Evolutionary conservation across 75 land plant genomes (phyloP).

Genomic region (Pseudotsuga menziesii): DNA sequence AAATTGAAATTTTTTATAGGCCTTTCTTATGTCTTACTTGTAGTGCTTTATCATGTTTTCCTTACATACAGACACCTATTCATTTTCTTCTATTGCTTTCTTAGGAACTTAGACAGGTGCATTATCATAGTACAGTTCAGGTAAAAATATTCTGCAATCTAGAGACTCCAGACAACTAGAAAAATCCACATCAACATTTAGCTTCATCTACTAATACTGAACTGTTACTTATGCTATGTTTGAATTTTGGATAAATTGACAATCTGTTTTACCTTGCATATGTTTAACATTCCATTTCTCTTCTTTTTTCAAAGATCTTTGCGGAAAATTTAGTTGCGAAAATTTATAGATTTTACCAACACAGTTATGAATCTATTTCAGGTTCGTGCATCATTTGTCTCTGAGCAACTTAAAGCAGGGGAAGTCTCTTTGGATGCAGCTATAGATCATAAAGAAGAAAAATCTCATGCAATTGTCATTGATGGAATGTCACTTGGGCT

Average conservation of each 20-base stretch:
- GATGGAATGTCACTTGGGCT: slow-evolving; percentile 41
- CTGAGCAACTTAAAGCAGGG: slow-evolving; percentile 8
- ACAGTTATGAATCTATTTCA: slow-evolving; percentile 6
- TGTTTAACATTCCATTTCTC: neutral
- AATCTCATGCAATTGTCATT: slow-evolving; percentile 30
- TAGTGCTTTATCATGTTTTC: too few species aligned
- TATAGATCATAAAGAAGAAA: slow-evolving; percentile 5
- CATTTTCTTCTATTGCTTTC: too few species aligned
- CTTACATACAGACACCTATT: too few species aligned
- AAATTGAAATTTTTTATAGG: too few species aligned
- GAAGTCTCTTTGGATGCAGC: slow-evolving; percentile 5
- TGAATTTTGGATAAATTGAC: neutral
- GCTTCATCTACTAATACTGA: neutral
- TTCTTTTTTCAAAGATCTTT: neutral
- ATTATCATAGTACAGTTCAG: too few species aligned
- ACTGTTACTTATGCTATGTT: neutral
- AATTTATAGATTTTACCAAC: neutral
- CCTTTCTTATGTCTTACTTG: too few species aligned
- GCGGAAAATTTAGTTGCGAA: neutral
- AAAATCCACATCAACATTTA: neutral
- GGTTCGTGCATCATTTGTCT: slow-evolving; percentile 4
- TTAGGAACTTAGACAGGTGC: too few species aligned
- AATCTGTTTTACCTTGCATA: neutral
- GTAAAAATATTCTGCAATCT: too few species aligned
- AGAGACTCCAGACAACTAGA: neutral